Conservation (phyloP, 1,284 basidiomycete species). For the Ustilago vetiveriae region DNA sequence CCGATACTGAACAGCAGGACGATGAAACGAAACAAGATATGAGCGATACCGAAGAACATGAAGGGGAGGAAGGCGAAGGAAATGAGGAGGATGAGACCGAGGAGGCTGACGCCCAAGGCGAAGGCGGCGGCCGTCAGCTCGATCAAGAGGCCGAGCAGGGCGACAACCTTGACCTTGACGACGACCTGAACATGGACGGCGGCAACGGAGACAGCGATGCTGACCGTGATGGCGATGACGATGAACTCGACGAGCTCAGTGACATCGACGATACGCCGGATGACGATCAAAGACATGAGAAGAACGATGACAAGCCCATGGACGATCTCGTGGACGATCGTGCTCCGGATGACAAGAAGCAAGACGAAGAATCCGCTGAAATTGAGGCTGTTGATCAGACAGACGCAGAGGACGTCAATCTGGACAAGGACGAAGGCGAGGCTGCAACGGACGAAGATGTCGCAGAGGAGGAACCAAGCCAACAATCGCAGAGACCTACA, state of each 20-base stretch:
- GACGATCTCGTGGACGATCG: constrained; percentile 43
- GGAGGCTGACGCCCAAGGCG: constrained; percentile 66
- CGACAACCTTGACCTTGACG: constrained; percentile 64
- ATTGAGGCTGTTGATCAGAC: constrained; percentile 29
- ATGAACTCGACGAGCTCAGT: constrained; percentile 74
- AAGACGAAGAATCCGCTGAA: constrained; percentile 63
- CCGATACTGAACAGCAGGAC: constrained; percentile 16
- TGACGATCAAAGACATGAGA: constrained; percentile 25
- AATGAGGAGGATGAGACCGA: constrained; percentile 63
- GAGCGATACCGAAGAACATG: constrained; percentile 49
- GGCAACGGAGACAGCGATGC: constrained; percentile 44
- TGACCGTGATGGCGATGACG: constrained; percentile 67
- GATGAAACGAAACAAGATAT: constrained; percentile 35
- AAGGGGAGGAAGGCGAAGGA: constrained; percentile 54
- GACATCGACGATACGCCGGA: constrained; percentile 74
- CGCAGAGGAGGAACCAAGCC: constrained; percentile 25
- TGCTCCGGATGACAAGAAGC: constrained; percentile 41
- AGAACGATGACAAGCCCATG: constrained; percentile 30
- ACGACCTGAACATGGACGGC: constrained; percentile 59
- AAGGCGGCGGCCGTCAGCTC: constrained; percentile 67
- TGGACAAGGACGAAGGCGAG: constrained; percentile 46
- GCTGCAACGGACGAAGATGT: constrained; percentile 47
- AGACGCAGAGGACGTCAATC: constrained; percentile 36
- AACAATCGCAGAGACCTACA: constrained; percentile 13
- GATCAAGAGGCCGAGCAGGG: constrained; percentile 63